A percentile compares a stretch with the other conserved stretches of the same genome.
phyloP scores from a whole-genome alignment of 2,329 filamentous ascomycete species.

The Aspergillus floridensis region DNA sequence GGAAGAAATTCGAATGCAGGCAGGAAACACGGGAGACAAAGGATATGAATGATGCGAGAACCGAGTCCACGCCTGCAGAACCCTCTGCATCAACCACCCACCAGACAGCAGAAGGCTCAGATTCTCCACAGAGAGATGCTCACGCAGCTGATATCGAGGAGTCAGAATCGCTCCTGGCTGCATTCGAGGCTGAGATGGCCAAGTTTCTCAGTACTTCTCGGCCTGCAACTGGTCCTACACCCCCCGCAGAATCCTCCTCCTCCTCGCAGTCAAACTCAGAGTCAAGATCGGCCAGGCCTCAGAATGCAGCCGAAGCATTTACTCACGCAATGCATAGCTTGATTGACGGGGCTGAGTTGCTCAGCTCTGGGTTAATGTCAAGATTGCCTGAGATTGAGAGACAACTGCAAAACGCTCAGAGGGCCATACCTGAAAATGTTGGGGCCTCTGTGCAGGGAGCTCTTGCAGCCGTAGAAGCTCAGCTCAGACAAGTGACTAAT shows the following conservation, averaged over 20 bases:
- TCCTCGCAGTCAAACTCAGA: constrained; percentile 11
- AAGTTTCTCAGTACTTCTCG: constrained; percentile 30
- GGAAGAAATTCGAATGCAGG: constrained; percentile 33
- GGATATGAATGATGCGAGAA: not conserved
- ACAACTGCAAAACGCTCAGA: constrained; percentile 35
- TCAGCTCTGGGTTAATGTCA: constrained; percentile 37
- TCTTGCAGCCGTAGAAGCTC: constrained; percentile 36
- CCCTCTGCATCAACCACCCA: not conserved
- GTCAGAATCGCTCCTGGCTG: constrained; percentile 35
- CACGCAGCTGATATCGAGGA: constrained; percentile 19
- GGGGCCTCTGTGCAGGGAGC: constrained; percentile 36
- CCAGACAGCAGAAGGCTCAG: constrained; percentile 6
- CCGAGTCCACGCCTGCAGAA: not conserved
- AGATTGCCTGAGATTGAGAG: constrained; percentile 40
- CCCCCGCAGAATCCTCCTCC: constrained; percentile 12
- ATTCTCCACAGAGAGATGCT: constrained; percentile 10
- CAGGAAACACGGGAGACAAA: not conserved
- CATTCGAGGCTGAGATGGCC: constrained; percentile 41
- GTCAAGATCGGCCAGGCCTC: constrained; percentile 14
- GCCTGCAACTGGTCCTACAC: constrained; percentile 6
- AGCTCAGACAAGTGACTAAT: constrained; percentile 36
- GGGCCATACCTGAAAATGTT: constrained; percentile 36
- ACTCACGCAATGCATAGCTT: constrained; percentile 34
- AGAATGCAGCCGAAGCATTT: constrained; percentile 32
- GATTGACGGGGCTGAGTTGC: constrained; percentile 32